These are phyloP conservation scores for Lasiodiplodia theobromae DNA, from an alignment of 2,329 filamentous ascomycete genomes.

Conservation along the genomic window DNA sequence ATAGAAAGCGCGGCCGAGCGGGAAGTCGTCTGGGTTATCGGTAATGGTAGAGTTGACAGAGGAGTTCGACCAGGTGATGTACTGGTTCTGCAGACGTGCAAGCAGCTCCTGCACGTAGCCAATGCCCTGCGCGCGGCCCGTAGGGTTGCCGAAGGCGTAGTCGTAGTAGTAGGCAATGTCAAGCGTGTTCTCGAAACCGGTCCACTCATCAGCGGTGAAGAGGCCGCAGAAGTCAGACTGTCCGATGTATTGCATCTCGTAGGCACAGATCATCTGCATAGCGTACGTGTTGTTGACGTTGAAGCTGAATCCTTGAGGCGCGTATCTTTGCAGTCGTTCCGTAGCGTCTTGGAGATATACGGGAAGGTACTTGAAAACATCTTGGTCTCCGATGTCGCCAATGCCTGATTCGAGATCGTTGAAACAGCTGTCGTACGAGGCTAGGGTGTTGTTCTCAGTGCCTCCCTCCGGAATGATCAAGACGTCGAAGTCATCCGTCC, in stretches of 20 bases:
- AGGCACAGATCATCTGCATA: constrained; percentile 60
- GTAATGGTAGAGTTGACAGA: constrained; percentile 61
- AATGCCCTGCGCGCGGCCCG: constrained; percentile 60
- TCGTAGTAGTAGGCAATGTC: constrained; percentile 61
- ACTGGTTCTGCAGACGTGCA: constrained; percentile 56
- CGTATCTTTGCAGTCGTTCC: constrained; percentile 55
- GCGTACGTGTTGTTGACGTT: constrained; percentile 59
- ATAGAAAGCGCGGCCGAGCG: constrained; percentile 58
- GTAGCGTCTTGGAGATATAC: constrained; percentile 56
- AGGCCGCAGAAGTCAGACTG: constrained; percentile 60
- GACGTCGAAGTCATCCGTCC: constrained; percentile 54
- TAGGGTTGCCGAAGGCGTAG: constrained; percentile 57
- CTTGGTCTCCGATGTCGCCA: constrained; percentile 51
- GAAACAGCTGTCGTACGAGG: constrained; percentile 59
- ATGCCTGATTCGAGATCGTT: constrained; percentile 45
- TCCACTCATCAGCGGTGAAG: constrained; percentile 64
- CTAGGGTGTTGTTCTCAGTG: constrained; percentile 58
- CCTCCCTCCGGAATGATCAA: constrained; percentile 60
- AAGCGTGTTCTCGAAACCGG: constrained; percentile 60
- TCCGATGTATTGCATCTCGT: constrained; percentile 60
- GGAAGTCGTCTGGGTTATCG: constrained; percentile 55
- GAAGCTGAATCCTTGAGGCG: constrained; percentile 57
- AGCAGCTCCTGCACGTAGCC: constrained; percentile 62
- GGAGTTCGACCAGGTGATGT: constrained; percentile 57
- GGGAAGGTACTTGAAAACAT: constrained; percentile 54